Evolutionary conservation across 2,329 filamentous ascomycete species (phyloP), one percentile per base, ranked within the genome.

Genomic region (Penicillium sp.): DNA sequence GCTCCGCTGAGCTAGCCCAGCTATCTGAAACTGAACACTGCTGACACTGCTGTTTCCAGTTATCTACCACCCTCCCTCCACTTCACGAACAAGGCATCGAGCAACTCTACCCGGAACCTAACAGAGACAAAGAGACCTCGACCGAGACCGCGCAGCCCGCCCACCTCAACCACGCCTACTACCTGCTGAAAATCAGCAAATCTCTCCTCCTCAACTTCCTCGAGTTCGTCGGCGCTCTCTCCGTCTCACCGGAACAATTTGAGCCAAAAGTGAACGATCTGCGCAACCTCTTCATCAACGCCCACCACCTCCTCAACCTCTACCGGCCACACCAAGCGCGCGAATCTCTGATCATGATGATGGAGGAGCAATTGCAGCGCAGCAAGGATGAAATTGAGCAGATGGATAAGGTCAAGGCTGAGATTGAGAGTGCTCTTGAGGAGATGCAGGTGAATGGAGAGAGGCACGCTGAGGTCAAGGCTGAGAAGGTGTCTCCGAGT

Each of bases 291-390:
- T 88, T 96, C 59, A 87, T 93, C 72, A 97, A 97, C 72, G 89
- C 95, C 67, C 92, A 97, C 74, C 91, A 95, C 67, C 82, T 96
- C 50, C 86, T 97, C 61, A 99, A 99, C 72, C 88, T 96, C 72
- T 97, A 96, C 75, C 84, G 93, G 28, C 92, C 92, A 9, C 92
- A 97, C 71, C 93, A 97, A 76, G 92, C 92, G 21, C 79, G 93
- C 40, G 92, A 97, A 77, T 92, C 88, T 24, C 79, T 96, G 54
- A 96, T 96, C 28, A 76, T 88, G 62, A 84, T 93, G 79, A 92
- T 97, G 89, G 90, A 96, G 74, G 87, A 89, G 62, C 89, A 93
- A 67, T 76, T 96, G 26, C 86, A 90, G 63, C 82, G 80, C 62
- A 88, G 87, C 51, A 84, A 83, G 61, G 83, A 83, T 51, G 92